Percentiles rank a stretch among this genome's conserved stretches.
Conservation (phyloP, 805 yeast genomes). For the Vanderwaltozyma verrucispora region DNA sequence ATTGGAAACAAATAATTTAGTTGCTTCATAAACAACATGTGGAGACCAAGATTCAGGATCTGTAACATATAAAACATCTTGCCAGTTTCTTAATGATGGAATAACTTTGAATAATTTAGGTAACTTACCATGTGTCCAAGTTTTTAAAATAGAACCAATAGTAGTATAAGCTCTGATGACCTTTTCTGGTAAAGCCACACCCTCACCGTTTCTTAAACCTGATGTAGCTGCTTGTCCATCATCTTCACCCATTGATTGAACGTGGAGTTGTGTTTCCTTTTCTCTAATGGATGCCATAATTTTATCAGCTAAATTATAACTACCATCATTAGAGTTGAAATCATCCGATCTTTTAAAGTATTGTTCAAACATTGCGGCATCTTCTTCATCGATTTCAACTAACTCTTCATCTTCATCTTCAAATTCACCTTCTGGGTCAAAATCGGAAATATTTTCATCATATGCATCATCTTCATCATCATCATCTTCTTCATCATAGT, state of each 20-base stretch:
- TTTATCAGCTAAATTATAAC: constrained; percentile 79
- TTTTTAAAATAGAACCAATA: constrained; percentile 75
- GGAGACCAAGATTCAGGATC: constrained; percentile 93
- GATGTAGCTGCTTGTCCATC: constrained; percentile 9
- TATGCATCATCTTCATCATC: constrained; percentile 35
- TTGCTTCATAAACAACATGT: constrained; percentile 88
- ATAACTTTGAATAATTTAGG: constrained; percentile 95
- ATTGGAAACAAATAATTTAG: constrained; percentile 86
- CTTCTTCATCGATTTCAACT: constrained; percentile 65
- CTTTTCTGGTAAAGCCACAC: constrained; percentile 86
- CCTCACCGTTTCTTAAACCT: constrained; percentile 42
- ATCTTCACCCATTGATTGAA: constrained; percentile 6
- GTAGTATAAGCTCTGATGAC: constrained; percentile 91
- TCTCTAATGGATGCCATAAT: constrained; percentile 84
- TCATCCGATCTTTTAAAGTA: constrained; percentile 43
- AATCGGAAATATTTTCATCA: constrained; percentile 38
- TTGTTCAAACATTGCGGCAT: constrained; percentile 72
- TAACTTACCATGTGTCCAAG: constrained; percentile 90
- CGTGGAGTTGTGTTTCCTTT: constrained; percentile 37
- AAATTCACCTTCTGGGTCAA: constrained; percentile 39
- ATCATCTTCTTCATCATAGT: constrained; percentile 41
- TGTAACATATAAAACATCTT: constrained; percentile 85
- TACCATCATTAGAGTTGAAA: constrained; percentile 31
- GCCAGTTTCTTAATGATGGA: constrained; percentile 91
- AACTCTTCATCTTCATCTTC: constrained; percentile 48